Evolutionary conservation across 1,284 basidiomycete species (phyloP).

Genomic region (Taiwanofungus camphoratus): DNA sequence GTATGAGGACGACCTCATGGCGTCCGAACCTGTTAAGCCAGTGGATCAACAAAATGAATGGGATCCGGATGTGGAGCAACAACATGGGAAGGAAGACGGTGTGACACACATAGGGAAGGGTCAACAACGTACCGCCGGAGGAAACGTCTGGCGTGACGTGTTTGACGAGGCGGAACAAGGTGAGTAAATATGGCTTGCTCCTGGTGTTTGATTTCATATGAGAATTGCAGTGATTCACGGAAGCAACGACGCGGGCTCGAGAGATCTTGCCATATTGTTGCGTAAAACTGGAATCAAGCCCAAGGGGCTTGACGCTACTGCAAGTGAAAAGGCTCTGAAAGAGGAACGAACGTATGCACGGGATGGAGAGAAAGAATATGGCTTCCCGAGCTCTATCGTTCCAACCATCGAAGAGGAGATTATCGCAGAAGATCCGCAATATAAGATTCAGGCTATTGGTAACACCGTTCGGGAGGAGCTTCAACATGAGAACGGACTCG

Average conservation of each 20-base stretch:
- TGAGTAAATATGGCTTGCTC: conserved; percentile 21
- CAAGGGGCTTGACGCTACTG: conserved; percentile 30
- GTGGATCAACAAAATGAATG: conserved; percentile 59
- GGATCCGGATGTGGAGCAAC: conserved; percentile 80
- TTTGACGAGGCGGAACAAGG: conserved; percentile 45
- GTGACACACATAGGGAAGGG: conserved; percentile 30
- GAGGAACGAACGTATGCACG: conserved; percentile 51
- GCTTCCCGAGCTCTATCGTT: conserved; percentile 61
- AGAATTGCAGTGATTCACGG: conserved; percentile 36
- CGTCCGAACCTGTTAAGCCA: conserved; percentile 45
- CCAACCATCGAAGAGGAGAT: conserved; percentile 73
- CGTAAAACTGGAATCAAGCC: conserved; percentile 41
- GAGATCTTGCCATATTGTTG: conserved; percentile 31
- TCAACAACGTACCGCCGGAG: conserved; percentile 31
- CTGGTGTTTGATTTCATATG: not conserved
- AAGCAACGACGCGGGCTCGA: conserved; percentile 34
- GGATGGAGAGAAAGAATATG: conserved; percentile 47
- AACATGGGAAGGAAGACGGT: conserved; percentile 35
- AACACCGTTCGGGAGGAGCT: conserved; percentile 27
- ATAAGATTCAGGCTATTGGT: conserved; percentile 28
- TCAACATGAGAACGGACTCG: conserved; percentile 3
- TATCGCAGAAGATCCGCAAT: conserved; percentile 37
- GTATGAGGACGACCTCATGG: conserved; percentile 71
- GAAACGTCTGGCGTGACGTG: conserved; percentile 33
- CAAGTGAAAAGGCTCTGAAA: conserved; percentile 37